These are phyloP conservation scores for Chlorella sp. DNA, from an alignment of 139 green algal species.

Conservation along the genomic window DNA sequence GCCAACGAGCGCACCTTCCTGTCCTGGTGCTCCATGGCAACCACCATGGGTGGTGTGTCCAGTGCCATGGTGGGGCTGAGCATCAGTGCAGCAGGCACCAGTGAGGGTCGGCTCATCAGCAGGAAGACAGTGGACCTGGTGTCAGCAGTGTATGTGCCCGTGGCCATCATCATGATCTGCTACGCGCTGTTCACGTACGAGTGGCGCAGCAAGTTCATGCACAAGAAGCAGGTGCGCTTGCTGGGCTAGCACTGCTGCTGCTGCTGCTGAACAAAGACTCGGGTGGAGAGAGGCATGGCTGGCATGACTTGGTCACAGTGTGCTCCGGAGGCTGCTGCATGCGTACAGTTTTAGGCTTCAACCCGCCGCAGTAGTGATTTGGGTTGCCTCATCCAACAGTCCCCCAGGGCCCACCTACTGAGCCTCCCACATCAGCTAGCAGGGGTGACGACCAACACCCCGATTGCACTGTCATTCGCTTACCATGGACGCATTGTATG, in stretches of 20 bases:
- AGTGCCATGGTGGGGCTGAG: conserved; percentile 69
- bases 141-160: conserved; percentile 63
- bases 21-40: conserved; percentile 79
- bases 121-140: conserved; percentile 66
- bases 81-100: not conserved
- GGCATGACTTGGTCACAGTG: not conserved
- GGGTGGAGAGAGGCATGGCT: not conserved
- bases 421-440: not conserved
- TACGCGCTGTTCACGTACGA: conserved; percentile 83
- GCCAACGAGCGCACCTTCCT: conserved; percentile 83
- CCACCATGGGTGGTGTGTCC: conserved; percentile 75
- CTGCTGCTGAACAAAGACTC: too few relatives aligned
- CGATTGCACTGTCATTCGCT: not conserved
- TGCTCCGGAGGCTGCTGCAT: not conserved
- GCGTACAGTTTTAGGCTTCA: not conserved
- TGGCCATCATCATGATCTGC: conserved; percentile 76
- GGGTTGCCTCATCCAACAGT: too few relatives aligned
- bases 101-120: conserved; percentile 37
- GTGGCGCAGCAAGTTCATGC: conserved; percentile 62
- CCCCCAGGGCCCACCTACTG: too few relatives aligned
- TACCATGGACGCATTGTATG: not conserved
- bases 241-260: too few relatives aligned
- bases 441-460: not conserved
- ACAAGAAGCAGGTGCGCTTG: conserved; percentile 64
- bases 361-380: not conserved